Evolutionary conservation across 1,284 basidiomycete genomes (phyloP).

Genomic region (Moesziomyces globuligerus): DNA sequence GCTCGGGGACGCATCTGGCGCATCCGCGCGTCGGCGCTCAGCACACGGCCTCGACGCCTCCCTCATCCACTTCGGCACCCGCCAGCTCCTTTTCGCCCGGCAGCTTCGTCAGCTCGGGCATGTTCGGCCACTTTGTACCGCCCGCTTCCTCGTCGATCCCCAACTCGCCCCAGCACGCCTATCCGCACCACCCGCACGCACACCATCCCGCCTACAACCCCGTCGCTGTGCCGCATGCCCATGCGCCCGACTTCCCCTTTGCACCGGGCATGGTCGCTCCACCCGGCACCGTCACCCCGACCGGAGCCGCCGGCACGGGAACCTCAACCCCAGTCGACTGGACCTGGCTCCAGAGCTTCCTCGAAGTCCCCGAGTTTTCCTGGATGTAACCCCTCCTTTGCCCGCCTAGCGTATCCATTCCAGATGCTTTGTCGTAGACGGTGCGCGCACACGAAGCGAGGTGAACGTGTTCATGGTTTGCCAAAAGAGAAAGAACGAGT

Average conservation of each 20-base stretch:
- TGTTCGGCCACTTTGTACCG: conserved; percentile 41
- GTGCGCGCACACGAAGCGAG: background rate
- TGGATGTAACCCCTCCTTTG: conserved; percentile 32
- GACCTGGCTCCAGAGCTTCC: conserved; percentile 51
- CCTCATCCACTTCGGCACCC: conserved; percentile 3
- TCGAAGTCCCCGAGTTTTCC: conserved; percentile 46
- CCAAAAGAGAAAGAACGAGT: background rate
- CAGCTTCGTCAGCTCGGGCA: conserved; percentile 35
- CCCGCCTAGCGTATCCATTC: conserved; percentile 2
- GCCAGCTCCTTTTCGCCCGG: conserved; percentile 22
- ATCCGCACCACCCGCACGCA: background rate
- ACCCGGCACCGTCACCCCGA: conserved; percentile 18
- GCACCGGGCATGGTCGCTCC: conserved; percentile 5
- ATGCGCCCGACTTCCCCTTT: conserved; percentile 13
- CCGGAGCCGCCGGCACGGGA: conserved; percentile 19
- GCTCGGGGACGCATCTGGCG: conserved; percentile 1
- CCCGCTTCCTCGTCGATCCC: conserved; percentile 13
- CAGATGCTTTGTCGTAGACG: no score
- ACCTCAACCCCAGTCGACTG: conserved; percentile 44
- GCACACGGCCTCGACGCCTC: conserved; percentile 10
- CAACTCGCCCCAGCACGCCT: conserved; percentile 13
- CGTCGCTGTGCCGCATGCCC: background rate
- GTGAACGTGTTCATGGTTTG: no score
- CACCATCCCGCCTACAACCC: background rate
- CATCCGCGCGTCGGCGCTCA: conserved; percentile 5